Evolutionary conservation across 2,329 filamentous ascomycete species (phyloP), one percentile per base, ranked within the genome.

Genomic region (Ophioceras dolichostomum): DNA sequence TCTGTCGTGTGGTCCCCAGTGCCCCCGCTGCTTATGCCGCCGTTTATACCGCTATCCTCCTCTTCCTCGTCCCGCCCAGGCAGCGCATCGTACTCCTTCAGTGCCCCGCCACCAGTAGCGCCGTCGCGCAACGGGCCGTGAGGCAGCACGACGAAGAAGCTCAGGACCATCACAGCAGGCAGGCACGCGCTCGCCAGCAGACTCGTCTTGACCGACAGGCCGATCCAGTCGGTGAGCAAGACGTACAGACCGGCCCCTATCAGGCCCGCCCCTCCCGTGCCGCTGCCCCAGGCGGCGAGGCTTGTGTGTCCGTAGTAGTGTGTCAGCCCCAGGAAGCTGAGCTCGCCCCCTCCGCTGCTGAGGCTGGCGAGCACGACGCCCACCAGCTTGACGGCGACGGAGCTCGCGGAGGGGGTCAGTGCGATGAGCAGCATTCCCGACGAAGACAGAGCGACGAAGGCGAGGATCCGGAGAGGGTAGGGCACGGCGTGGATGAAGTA

Each of bases 401-500:
- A 75, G 8, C 65, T 62, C 5, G 68, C 62, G 2, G 71, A 57
- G 2, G 86, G 85, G 1, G 86, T 86, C 24, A 91, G 65, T 1
- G 88, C 87, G 26, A 96, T 79, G 32, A 94, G 68, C 32, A 94
- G 70, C 91, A 96, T 96, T 42, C 91, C 91, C 6, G 67, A 58
- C n/a, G 78, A 73, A 1, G 88, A 94, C 3, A 93, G 63, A 2
- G 65, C 65, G 43, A 83, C 83, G 54, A 94, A 85, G 36, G 80
- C 57, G 32, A 85, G 52, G 40, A 94, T 74, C 8, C 91, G 83
- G 3, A 78, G 50, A 17, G 70, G 65, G 59, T 96, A 96, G 0
- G 89, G 83, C 8, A 96, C 71, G 40, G 73, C 67, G 55, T 95
- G 86, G 52, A 96, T 94, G 49, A 94, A 89, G 67, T 96, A 95